Evolutionary conservation across 2,329 filamentous ascomycete species (phyloP).

Genomic region (Aschersonia sp.): DNA sequence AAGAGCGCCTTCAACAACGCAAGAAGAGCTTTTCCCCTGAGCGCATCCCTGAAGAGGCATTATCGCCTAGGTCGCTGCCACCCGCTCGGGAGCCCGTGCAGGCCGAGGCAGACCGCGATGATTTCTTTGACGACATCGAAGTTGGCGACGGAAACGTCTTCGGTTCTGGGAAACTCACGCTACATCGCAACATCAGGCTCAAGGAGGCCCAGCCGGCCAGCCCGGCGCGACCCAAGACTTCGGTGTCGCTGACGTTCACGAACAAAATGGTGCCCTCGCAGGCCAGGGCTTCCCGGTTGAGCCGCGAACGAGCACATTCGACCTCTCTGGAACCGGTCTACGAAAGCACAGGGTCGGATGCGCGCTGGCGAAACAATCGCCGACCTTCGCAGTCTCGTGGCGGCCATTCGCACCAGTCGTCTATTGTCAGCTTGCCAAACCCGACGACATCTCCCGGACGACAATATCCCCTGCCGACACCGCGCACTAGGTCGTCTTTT

Average conservation of each 20-base stretch:
- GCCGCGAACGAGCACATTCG: constrained; percentile 56
- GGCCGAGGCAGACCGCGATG: constrained; percentile 44
- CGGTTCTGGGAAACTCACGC: constrained; percentile 62
- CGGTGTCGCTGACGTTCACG: constrained; percentile 82
- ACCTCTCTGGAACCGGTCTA: constrained; percentile 78
- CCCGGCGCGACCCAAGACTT: constrained; percentile 56
- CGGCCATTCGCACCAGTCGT: constrained; percentile 56
- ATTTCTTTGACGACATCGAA: constrained; percentile 78
- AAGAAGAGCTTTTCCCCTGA: constrained; percentile 46
- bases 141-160: constrained; percentile 75
- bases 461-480: constrained; percentile 41
- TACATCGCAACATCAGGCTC: constrained; percentile 85
- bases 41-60: constrained; percentile 22
- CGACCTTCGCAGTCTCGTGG: constrained; percentile 49
- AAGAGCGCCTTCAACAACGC: constrained; percentile 60
- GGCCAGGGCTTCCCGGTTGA: constrained; percentile 70
- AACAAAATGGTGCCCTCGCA: constrained; percentile 48
- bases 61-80: constrained; percentile 7
- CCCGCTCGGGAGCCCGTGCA: constrained; percentile 16
- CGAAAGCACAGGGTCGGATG: constrained; percentile 66
- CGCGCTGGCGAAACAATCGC: constrained; percentile 35
- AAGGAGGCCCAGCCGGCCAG: constrained; percentile 58
- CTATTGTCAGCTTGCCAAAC: constrained; percentile 47
- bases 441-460: constrained; percentile 42
- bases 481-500: constrained; percentile 39